A percentile compares a stretch with the other conserved stretches of the same genome.
Evolutionary conservation across 2,329 filamentous ascomycete species (phyloP).

Genomic region (Ceratocystis smalleyi): DNA sequence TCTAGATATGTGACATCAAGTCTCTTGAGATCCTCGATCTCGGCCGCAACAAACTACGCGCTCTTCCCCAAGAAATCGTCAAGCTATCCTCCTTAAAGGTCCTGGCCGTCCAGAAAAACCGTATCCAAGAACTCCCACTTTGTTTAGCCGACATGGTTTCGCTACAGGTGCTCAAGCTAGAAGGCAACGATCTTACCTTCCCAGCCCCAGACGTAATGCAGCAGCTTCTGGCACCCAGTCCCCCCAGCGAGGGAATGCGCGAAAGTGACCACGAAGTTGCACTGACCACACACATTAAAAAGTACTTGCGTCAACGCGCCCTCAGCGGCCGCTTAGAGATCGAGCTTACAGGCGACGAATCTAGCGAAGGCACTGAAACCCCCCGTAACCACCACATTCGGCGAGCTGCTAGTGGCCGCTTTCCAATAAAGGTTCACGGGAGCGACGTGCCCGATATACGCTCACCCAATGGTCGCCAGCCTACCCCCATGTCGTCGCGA

Average conservation of each 20-base stretch:
- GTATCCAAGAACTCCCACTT: conserved; percentile 67
- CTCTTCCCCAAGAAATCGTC: conserved; percentile 62
- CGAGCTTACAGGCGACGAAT: conserved; percentile 44
- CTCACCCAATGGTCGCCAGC: conserved; percentile 41
- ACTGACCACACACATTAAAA: conserved; percentile 46
- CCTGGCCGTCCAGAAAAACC: conserved; percentile 72
- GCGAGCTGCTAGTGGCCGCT: conserved; percentile 47
- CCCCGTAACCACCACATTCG: conserved; percentile 54
- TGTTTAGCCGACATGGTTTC: conserved; percentile 82
- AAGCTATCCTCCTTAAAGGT: conserved; percentile 78
- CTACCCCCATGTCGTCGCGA: conserved; percentile 63
- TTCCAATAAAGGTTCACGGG: conserved; percentile 58
- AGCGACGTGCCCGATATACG: conserved; percentile 51
- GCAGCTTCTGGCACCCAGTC: conserved; percentile 40
- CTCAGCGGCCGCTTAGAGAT: conserved; percentile 37
- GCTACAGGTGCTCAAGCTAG: conserved; percentile 74
- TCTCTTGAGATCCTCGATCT: conserved; percentile 87
- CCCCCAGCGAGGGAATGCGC: conserved; percentile 40
- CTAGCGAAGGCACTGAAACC: conserved; percentile 63
- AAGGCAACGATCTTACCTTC: conserved; percentile 72
- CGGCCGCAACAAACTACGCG: conserved; percentile 68
- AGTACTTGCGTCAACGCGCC: conserved; percentile 39
- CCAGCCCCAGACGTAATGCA: conserved; percentile 53
- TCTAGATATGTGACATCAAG: conserved; percentile 66
- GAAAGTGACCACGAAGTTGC: conserved; percentile 50